A percentile compares a stretch with the other conserved stretches of the same genome.
phyloP scores from a whole-genome alignment of 2,329 filamentous ascomycete species.

The Didymellaceae sp. region DNA sequence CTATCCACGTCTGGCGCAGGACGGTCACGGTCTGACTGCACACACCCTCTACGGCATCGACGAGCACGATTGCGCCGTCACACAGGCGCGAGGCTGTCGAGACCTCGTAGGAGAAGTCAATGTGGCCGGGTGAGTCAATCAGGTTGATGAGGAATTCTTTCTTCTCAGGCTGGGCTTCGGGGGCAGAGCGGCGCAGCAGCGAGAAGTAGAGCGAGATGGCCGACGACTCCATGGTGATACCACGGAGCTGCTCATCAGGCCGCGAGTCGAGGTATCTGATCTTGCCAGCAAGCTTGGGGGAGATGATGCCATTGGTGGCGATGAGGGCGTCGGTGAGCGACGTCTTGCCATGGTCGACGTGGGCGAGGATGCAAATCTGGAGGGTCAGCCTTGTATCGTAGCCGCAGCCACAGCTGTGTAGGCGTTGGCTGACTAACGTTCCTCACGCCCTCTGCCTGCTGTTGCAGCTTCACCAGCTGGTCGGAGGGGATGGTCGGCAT shows the following conservation, averaged over 20 bases:
- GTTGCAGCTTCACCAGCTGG: constrained; percentile 88
- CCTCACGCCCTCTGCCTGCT: constrained; percentile 84
- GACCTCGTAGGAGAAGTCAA: constrained; percentile 98
- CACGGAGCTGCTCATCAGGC: constrained; percentile 92
- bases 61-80: constrained; percentile 90
- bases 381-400: neutral
- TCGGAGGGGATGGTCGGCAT: constrained; percentile 95
- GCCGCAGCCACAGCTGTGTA: neutral
- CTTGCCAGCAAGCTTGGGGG: constrained; percentile 94
- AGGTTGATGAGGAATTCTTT: constrained; percentile 96
- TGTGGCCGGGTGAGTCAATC: constrained; percentile 97
- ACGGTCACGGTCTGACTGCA: constrained; percentile 99
- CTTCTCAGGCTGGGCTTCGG: constrained; percentile 71
- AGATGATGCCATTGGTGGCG: constrained; percentile 99
- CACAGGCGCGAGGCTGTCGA: constrained; percentile 94
- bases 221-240: constrained; percentile 99
- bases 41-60: constrained; percentile 96
- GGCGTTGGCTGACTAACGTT: constrained; percentile 68
- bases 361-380: constrained; percentile 89
- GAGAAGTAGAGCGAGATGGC: constrained; percentile 97
- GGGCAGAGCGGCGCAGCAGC: constrained; percentile 76
- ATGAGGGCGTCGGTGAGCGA: constrained; percentile 95
- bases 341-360: constrained; percentile 98
- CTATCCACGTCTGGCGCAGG: constrained; percentile 90
- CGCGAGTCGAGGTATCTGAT: constrained; percentile 96